Percentiles rank a stretch among this genome's conserved stretches.
Conservation (phyloP, 176 grass and related monocot genomes). For the Musa beccarii region DNA sequence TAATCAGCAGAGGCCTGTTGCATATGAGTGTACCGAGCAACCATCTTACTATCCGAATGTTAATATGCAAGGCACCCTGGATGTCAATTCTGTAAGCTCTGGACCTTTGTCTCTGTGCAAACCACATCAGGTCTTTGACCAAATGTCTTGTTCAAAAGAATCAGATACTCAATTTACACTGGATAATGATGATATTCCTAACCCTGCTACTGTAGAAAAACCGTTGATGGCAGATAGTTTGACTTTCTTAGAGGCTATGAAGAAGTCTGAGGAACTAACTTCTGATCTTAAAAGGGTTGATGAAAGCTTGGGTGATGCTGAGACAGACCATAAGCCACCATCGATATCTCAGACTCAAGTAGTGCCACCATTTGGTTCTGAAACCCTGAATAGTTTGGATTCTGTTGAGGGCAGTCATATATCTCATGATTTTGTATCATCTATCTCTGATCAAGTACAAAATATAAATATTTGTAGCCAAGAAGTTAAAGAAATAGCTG, state of each 20-base stretch:
- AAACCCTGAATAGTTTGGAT: constrained; percentile 14
- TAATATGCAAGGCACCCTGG: constrained; percentile 26
- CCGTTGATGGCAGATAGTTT: constrained; percentile 21
- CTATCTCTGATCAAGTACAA: constrained; percentile 29
- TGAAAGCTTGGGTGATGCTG: constrained; percentile 12
- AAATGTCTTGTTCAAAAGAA: constrained; percentile 31
- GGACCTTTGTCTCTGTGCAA: constrained; percentile 16
- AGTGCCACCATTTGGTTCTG: constrained; percentile 12
- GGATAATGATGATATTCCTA: constrained; percentile 24
- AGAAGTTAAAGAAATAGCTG: constrained; percentile 25
- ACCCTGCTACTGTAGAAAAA: constrained; percentile 3
- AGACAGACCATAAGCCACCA: constrained; percentile 18
- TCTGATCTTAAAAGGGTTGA: constrained; percentile 2
- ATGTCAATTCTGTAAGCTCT: constrained; percentile 34
- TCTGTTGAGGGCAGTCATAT: constrained; percentile 6
- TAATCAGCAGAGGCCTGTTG: constrained; percentile 32
- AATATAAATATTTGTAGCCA: constrained; percentile 29
- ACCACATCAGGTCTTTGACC: constrained; percentile 34
- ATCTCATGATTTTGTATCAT: constrained; percentile 22
- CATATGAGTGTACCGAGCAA: constrained; percentile 27
- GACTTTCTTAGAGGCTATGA: constrained; percentile 15
- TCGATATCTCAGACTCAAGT: constrained; percentile 21
- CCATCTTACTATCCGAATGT: constrained; percentile 35
- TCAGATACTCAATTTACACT: constrained; percentile 15
- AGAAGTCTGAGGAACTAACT: constrained; percentile 5